phyloP scores from a whole-genome alignment of 179 eudicot genomes.

The Corrigiola litoralis region DNA sequence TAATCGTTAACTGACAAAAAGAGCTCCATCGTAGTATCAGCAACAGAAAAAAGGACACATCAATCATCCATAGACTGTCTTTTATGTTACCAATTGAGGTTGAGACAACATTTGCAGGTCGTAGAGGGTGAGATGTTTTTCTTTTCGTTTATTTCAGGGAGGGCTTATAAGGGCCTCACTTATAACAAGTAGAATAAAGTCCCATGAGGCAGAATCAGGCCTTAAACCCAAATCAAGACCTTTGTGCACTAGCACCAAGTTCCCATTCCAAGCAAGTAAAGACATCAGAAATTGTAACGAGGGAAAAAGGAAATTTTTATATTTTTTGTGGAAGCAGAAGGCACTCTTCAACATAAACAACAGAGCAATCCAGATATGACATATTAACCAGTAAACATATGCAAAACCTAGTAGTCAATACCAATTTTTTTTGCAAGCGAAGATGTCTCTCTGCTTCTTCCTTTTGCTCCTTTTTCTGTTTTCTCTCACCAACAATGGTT shows the following conservation, averaged over 20 bases:
- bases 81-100: background rate
- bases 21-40: background rate
- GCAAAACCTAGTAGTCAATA: slow-evolving; percentile 19
- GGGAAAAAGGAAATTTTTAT: no score
- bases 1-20: background rate
- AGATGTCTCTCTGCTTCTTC: slow-evolving; percentile 97
- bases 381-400: background rate
- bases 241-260: no score
- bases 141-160: no score
- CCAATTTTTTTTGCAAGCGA: slow-evolving; percentile 86
- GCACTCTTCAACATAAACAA: background rate
- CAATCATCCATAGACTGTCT: background rate
- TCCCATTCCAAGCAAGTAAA: no score
- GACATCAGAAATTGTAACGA: no score
- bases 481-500: slow-evolving; percentile 81
- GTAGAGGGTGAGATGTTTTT: no score
- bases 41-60: background rate
- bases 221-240: no score
- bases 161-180: no score
- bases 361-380: background rate
- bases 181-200: no score
- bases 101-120: background rate
- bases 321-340: no score
- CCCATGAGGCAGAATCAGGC: no score
- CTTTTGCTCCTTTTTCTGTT: slow-evolving; percentile 96